Conservation (phyloP, 352 stramenopile species). For the Phytopythium oedochilum region DNA sequence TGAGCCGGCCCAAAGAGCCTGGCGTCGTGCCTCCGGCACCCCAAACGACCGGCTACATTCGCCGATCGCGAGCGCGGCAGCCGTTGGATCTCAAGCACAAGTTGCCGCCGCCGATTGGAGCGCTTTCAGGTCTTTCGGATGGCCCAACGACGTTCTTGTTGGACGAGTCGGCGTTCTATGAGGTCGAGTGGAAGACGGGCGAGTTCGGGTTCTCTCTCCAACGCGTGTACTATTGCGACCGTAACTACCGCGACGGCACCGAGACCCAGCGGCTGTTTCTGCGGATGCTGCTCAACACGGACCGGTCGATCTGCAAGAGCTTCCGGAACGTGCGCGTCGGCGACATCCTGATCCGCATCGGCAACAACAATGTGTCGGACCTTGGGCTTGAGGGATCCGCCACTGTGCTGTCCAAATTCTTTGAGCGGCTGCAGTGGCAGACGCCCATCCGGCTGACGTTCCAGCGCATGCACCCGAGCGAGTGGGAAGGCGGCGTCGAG, state of each 20-base stretch:
- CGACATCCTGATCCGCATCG: slow-evolving; percentile 62
- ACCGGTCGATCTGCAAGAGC: slow-evolving; percentile 57
- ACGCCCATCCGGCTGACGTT: slow-evolving; percentile 62
- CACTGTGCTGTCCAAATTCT: slow-evolving; percentile 60
- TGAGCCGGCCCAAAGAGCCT: slow-evolving; percentile 8
- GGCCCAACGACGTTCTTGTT: slow-evolving; percentile 56
- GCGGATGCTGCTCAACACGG: slow-evolving; percentile 73
- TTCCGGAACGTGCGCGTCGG: slow-evolving; percentile 58
- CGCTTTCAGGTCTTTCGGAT: slow-evolving; percentile 52
- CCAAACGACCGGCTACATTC: slow-evolving; percentile 19
- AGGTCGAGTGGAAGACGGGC: slow-evolving; percentile 50
- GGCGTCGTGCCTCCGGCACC: slow-evolving; percentile 10
- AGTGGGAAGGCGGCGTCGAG: slow-evolving; percentile 74
- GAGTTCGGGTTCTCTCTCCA: slow-evolving; percentile 78
- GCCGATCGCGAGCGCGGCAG: slow-evolving; percentile 35
- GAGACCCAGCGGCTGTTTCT: slow-evolving; percentile 43
- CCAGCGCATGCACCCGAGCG: slow-evolving; percentile 53
- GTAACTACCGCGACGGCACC: slow-evolving; percentile 14
- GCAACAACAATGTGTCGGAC: slow-evolving; percentile 52
- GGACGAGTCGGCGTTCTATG: slow-evolving; percentile 48
- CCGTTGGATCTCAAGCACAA: slow-evolving; percentile 48
- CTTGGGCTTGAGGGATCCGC: slow-evolving; percentile 50
- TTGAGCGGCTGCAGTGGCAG: slow-evolving; percentile 47
- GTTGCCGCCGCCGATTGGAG: slow-evolving; percentile 53
- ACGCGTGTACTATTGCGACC: slow-evolving; percentile 51